Evolutionary conservation across 2,329 filamentous ascomycete species (phyloP).

Genomic region (Aspergillus pseudoterreus): DNA sequence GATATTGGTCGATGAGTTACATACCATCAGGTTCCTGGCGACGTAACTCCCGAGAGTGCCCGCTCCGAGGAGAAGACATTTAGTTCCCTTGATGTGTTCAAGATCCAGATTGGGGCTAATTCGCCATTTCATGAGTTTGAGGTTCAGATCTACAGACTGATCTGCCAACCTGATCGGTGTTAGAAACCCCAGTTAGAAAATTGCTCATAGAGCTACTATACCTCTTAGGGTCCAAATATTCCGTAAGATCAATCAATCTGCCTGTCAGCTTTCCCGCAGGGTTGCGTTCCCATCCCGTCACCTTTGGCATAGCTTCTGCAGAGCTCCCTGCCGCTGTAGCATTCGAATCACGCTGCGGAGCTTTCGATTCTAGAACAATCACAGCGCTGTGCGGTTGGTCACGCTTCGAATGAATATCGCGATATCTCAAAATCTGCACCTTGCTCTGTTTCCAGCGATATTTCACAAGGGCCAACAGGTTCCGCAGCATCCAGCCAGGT

Average conservation of each 20-base stretch:
- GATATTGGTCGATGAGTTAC: background rate
- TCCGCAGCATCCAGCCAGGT: slow-evolving; percentile 89
- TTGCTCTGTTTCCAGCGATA: slow-evolving; percentile 74
- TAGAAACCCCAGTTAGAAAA: background rate
- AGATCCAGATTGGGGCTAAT: slow-evolving; percentile 85
- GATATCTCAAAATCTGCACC: slow-evolving; percentile 83
- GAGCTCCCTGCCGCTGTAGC: background rate
- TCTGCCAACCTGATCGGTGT: slow-evolving; percentile 62
- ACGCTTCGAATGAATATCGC: slow-evolving; percentile 72
- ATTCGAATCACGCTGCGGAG: slow-evolving; percentile 27
- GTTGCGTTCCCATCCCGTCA: slow-evolving; percentile 93
- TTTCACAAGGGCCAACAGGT: slow-evolving; percentile 78
- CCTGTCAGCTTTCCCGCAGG: slow-evolving; percentile 71
- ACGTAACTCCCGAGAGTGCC: slow-evolving; percentile 94
- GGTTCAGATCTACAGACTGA: slow-evolving; percentile 89
- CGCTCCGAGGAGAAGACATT: slow-evolving; percentile 84
- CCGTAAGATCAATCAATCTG: slow-evolving; percentile 75
- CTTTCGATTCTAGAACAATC: slow-evolving; percentile 55
- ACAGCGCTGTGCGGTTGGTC: slow-evolving; percentile 81
- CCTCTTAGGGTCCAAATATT: slow-evolving; percentile 86
- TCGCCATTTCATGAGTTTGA: slow-evolving; percentile 98
- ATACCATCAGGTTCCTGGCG: slow-evolving; percentile 73
- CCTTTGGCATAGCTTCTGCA: slow-evolving; percentile 66
- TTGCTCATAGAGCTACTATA: slow-evolving; percentile 15
- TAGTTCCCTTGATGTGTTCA: slow-evolving; percentile 82